A percentile compares a stretch with the other conserved stretches of the same genome.
Conservation (phyloP, 2,329 filamentous ascomycete species). For the Zymoseptoria brevis region DNA sequence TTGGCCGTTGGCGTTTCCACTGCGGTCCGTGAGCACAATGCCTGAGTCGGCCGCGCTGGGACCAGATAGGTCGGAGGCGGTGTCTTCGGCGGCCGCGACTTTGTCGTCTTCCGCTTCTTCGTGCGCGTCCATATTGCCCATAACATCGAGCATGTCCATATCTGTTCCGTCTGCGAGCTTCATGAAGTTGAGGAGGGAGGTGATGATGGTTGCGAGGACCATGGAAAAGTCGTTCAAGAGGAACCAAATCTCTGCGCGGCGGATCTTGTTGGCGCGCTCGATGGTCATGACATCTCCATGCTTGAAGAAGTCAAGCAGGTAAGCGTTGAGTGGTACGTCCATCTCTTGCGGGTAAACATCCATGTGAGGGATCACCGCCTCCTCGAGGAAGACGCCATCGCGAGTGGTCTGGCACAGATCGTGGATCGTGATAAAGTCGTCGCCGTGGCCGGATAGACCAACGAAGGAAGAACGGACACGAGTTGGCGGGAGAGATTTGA, state of each 20-base stretch:
- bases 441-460: slow-evolving; percentile 60
- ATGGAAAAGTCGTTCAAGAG: slow-evolving; percentile 58
- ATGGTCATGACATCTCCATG: slow-evolving; percentile 58
- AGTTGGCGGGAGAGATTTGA: slow-evolving; percentile 32
- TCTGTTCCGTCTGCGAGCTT: slow-evolving; percentile 40
- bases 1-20: slow-evolving; percentile 10
- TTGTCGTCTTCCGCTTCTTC: slow-evolving; percentile 41
- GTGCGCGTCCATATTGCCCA: slow-evolving; percentile 44
- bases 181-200: slow-evolving; percentile 52
- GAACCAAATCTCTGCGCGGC: slow-evolving; percentile 63
- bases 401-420: slow-evolving; percentile 61
- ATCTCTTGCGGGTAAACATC: slow-evolving; percentile 51
- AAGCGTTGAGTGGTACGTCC: slow-evolving; percentile 53
- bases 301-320: slow-evolving; percentile 69
- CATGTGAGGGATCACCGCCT: slow-evolving; percentile 63
- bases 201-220: slow-evolving; percentile 63
- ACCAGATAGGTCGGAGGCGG: slow-evolving; percentile 17
- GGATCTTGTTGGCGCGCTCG: slow-evolving; percentile 58
- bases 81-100: slow-evolving; percentile 25
- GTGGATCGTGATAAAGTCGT: slow-evolving; percentile 55
- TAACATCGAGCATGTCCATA: slow-evolving; percentile 45
- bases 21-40: slow-evolving; percentile 23
- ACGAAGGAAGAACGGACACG: slow-evolving; percentile 60
- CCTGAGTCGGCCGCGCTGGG: slow-evolving; percentile 24
- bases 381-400: slow-evolving; percentile 64